A percentile compares a stretch with the other conserved stretches of the same genome.
Evolutionary conservation across 352 stramenopile species (phyloP).

Genomic region (Pythium monospermum): DNA sequence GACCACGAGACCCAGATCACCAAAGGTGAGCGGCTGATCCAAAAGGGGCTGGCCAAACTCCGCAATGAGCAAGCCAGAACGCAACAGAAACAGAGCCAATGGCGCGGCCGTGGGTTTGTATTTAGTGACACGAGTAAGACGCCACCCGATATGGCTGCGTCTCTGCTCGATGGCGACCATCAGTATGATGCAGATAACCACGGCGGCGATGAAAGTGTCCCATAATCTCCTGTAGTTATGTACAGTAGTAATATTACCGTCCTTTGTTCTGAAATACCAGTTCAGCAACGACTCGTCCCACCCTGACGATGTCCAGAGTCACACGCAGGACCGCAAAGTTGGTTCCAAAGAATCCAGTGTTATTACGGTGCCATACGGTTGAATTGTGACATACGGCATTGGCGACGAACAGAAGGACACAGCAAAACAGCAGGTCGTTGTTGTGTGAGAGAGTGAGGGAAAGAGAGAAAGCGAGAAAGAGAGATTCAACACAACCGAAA

Average conservation of each 20-base stretch:
- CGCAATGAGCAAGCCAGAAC: slow-evolving; percentile 3
- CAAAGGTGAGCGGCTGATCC: slow-evolving; percentile 45
- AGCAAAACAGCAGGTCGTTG: no score
- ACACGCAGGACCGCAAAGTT: neutral
- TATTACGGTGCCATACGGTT: no score
- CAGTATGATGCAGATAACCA: neutral
- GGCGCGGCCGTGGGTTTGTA: slow-evolving; percentile 9
- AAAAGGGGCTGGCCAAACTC: slow-evolving; percentile 42
- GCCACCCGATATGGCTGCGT: slow-evolving; percentile 10
- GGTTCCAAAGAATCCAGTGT: no score
- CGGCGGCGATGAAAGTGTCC: neutral
- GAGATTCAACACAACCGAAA: neutral
- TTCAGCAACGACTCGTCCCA: no score
- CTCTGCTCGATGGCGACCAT: slow-evolving; percentile 4
- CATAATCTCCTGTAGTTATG: slow-evolving; percentile 2
- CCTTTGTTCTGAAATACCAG: neutral
- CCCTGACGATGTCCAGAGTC: no score
- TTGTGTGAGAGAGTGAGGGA: no score
- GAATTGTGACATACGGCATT: neutral
- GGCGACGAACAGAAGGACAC: neutral
- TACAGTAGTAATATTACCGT: neutral
- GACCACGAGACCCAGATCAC: slow-evolving; percentile 36
- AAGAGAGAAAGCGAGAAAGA: neutral
- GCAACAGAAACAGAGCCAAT: slow-evolving; percentile 4
- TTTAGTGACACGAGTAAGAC: neutral